phyloP scores from a whole-genome alignment of 2,329 filamentous ascomycete species.

The Thielaviopsis euricoi region DNA sequence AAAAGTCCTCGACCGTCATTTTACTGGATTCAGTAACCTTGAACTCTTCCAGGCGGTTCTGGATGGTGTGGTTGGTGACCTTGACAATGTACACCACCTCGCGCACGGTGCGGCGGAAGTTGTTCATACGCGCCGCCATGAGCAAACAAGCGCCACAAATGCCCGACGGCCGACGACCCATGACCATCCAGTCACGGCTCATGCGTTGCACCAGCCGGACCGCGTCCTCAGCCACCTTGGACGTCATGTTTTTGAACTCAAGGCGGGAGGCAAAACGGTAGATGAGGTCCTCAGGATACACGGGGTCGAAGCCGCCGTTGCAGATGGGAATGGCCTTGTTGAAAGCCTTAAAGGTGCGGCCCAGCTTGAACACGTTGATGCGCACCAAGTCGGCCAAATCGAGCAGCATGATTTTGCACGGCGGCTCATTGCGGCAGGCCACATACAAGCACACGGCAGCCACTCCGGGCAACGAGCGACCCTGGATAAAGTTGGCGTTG shows the following conservation, averaged over 20 bases:
- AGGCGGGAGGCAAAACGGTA: conserved; percentile 81
- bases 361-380: conserved; percentile 85
- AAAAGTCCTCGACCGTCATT: conserved; percentile 76
- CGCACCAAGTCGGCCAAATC: conserved; percentile 73
- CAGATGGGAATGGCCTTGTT: conserved; percentile 55
- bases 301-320: conserved; percentile 46
- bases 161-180: conserved; percentile 81
- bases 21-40: conserved; percentile 69
- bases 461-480: conserved; percentile 69
- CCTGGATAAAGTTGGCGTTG: conserved; percentile 65
- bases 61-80: conserved; percentile 83
- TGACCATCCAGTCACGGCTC: conserved; percentile 95
- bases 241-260: conserved; percentile 70
- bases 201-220: conserved; percentile 78
- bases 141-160: conserved; percentile 89
- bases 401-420: conserved; percentile 82
- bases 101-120: conserved; percentile 79
- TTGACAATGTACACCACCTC: conserved; percentile 98
- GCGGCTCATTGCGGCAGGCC: conserved; percentile 62
- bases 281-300: conserved; percentile 81
- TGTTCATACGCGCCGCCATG: conserved; percentile 94
- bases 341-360: conserved; percentile 74
- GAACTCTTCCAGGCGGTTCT: conserved; percentile 83
- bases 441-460: conserved; percentile 85
- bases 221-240: conserved; percentile 76